These are phyloP conservation scores for Tolypocladium tundrense DNA, from an alignment of 2,329 filamentous ascomycete genomes.

Conservation along the genomic window DNA sequence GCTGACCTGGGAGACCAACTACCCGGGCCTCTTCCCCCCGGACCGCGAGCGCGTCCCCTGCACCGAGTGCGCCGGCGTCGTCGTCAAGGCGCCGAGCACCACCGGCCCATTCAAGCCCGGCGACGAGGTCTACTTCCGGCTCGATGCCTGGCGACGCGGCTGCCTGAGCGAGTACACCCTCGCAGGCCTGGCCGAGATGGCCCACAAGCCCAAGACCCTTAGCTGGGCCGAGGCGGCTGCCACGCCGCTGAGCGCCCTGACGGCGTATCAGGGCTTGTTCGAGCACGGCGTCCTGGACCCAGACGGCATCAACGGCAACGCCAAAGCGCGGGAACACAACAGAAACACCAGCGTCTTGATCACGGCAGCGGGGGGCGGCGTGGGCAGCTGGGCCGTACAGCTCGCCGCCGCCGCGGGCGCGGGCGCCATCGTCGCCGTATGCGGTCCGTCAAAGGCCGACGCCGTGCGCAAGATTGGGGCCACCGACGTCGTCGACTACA, in stretches of 20 bases:
- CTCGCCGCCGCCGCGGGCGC: conserved; percentile 24
- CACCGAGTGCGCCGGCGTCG: conserved; percentile 27
- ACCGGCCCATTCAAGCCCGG: conserved; percentile 22
- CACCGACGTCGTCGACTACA: conserved; percentile 26
- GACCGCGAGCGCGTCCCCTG: conserved; percentile 20
- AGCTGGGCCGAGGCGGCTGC: conserved; percentile 24
- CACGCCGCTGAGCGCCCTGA: conserved; percentile 28
- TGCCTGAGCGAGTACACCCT: conserved; percentile 22
- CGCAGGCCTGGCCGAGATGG: conserved; percentile 19
- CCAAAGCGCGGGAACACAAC: conserved; percentile 15
- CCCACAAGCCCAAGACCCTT: conserved; percentile 20
- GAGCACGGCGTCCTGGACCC: conserved; percentile 20
- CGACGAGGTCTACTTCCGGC: conserved; percentile 23
- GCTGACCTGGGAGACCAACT: conserved; percentile 18
- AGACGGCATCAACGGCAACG: conserved; percentile 15
- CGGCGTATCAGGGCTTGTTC: conserved; percentile 31
- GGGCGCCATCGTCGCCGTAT: conserved; percentile 23
- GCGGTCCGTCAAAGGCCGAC: conserved; percentile 16
- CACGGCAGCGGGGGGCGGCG: conserved; percentile 27
- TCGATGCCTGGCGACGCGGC: conserved; percentile 15
- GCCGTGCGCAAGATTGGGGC: conserved; percentile 22
- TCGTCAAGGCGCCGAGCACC: conserved; percentile 17
- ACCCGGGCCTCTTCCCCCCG: conserved; percentile 9
- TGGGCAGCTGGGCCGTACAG: conserved; percentile 29
- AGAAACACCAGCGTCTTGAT: conserved; percentile 22